phyloP scores from a whole-genome alignment of 768 basidiomycete genomes.

The Leccinum pellstonianum region DNA sequence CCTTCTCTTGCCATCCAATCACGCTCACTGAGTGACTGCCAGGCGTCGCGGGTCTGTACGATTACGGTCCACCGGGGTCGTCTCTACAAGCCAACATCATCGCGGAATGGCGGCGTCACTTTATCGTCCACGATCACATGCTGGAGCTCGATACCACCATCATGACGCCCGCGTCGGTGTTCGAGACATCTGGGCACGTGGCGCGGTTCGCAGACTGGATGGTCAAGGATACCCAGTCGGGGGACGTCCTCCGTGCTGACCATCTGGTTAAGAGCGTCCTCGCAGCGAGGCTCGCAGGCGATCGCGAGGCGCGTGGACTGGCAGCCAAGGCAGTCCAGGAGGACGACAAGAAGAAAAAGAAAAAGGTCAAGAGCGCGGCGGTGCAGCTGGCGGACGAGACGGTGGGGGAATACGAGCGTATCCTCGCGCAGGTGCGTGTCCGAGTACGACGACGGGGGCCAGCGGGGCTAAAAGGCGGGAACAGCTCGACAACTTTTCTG shows the following conservation, averaged over 20 bases:
- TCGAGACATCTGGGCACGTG: slow-evolving; percentile 97
- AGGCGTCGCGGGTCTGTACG: slow-evolving; percentile 98
- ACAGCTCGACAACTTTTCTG: slow-evolving; percentile 80
- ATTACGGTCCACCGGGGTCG: slow-evolving; percentile 96
- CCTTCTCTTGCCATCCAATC: neutral
- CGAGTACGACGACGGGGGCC: neutral
- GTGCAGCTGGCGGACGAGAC: slow-evolving; percentile 72
- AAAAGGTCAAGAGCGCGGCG: slow-evolving; percentile 61
- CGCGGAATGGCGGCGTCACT: slow-evolving; percentile 94
- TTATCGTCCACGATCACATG: slow-evolving; percentile 98
- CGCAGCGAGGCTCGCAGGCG: slow-evolving; percentile 84
- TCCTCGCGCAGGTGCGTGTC: slow-evolving; percentile 80
- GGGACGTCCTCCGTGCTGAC: slow-evolving; percentile 94
- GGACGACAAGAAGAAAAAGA: slow-evolving; percentile 55
- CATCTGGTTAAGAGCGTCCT: slow-evolving; percentile 93
- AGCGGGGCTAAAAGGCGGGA: neutral
- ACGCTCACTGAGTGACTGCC: neutral
- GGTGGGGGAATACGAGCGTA: slow-evolving; percentile 73
- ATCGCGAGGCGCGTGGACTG: slow-evolving; percentile 83
- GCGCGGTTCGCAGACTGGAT: slow-evolving; percentile 99
- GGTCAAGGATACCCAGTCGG: slow-evolving; percentile 94
- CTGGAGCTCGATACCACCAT: slow-evolving; percentile 97
- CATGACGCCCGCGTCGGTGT: slow-evolving; percentile 93
- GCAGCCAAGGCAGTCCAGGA: slow-evolving; percentile 70
- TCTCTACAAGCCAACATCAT: slow-evolving; percentile 96